Conservation (phyloP, 176 grass and related monocot genomes). For the Phoenix dactylifera region DNA sequence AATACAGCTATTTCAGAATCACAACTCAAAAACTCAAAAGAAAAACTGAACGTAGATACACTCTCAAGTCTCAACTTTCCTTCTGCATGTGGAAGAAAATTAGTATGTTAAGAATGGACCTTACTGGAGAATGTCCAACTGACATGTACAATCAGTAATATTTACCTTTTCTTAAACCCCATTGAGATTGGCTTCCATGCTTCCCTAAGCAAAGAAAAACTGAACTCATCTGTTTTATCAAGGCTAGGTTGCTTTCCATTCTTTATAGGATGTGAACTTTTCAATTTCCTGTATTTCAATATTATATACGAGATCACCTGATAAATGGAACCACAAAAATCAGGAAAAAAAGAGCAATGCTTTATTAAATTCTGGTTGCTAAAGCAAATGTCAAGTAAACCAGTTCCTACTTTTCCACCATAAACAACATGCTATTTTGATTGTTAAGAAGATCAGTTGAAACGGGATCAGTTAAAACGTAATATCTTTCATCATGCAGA, state of each 20-base stretch:
- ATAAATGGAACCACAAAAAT: slow-evolving; percentile 19
- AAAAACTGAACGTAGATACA: no score
- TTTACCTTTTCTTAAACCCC: slow-evolving; percentile 92
- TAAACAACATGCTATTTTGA: no score
- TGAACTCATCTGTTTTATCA: slow-evolving; percentile 35
- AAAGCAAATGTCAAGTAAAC: neutral
- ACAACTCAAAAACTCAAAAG: no score
- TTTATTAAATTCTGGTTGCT: neutral
- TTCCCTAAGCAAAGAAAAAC: slow-evolving; percentile 81
- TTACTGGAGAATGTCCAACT: no score
- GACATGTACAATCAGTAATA: no score
- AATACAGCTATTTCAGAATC: no score
- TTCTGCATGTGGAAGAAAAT: neutral
- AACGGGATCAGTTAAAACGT: no score
- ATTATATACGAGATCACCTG: slow-evolving; percentile 81
- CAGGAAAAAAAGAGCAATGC: neutral
- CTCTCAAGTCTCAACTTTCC: no score
- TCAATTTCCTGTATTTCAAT: slow-evolving; percentile 78
- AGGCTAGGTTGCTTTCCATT: slow-evolving; percentile 28
- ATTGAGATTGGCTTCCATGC: slow-evolving; percentile 92
- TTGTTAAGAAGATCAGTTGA: no score
- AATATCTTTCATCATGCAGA: no score
- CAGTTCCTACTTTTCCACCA: no score
- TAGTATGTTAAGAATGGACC: slow-evolving; percentile 1
- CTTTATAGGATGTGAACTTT: slow-evolving; percentile 25